phyloP scores from a whole-genome alignment of 1,139 yeast genomes.

The Yamadazyma sp. region DNA sequence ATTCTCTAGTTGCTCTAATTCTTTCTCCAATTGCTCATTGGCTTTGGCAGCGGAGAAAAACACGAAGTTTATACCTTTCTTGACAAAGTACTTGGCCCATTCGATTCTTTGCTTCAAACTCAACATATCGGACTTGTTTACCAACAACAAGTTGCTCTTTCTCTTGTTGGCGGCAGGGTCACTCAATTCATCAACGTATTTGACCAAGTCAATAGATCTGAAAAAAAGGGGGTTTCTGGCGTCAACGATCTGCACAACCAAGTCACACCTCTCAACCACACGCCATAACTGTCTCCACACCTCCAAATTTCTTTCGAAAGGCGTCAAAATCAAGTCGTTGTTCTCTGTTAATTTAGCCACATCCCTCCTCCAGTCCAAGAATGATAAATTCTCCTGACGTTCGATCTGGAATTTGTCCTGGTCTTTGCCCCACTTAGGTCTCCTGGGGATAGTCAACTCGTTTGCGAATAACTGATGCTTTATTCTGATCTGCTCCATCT shows the following conservation, averaged over 20 bases:
- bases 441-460: slow-evolving; percentile 87
- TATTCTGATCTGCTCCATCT: slow-evolving; percentile 59
- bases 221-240: slow-evolving; percentile 92
- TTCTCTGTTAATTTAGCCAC: slow-evolving; percentile 82
- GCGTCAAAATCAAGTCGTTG: slow-evolving; percentile 83
- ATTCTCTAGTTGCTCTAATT: slow-evolving; percentile 38
- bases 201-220: slow-evolving; percentile 86
- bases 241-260: slow-evolving; percentile 96
- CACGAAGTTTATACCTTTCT: slow-evolving; percentile 73
- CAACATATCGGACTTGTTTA: slow-evolving; percentile 91
- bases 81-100: slow-evolving; percentile 84
- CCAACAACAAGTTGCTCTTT: slow-evolving; percentile 77
- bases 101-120: slow-evolving; percentile 70
- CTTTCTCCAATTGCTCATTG: slow-evolving; percentile 64
- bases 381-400: slow-evolving; percentile 85
- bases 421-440: slow-evolving; percentile 79
- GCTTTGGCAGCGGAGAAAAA: slow-evolving; percentile 93
- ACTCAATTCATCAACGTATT: slow-evolving; percentile 69
- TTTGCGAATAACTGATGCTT: slow-evolving; percentile 76
- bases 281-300: slow-evolving; percentile 99
- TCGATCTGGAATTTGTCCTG: slow-evolving; percentile 81
- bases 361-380: slow-evolving; percentile 90
- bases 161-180: slow-evolving; percentile 49
- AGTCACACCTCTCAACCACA: slow-evolving; percentile 92
- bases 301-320: slow-evolving; percentile 94